phyloP scores from a whole-genome alignment of 2,329 filamentous ascomycete genomes.

The Microdochium trichocladiopsis region DNA sequence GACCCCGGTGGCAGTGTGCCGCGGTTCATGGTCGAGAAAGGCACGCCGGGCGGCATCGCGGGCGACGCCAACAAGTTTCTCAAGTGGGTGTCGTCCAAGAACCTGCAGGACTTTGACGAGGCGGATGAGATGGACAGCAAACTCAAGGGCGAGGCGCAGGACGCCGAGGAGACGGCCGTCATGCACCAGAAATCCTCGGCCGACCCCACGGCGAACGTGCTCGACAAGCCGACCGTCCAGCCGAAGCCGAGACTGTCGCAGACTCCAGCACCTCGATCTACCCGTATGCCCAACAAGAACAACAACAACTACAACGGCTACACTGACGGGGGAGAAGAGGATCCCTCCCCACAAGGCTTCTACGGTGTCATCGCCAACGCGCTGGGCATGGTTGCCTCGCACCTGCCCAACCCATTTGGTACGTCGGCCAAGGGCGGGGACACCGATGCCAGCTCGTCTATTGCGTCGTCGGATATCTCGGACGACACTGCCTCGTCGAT shows the following conservation, averaged over 20 bases:
- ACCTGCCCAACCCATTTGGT: slow-evolving; percentile 25
- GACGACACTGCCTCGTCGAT: slow-evolving; percentile 35
- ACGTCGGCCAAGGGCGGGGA: slow-evolving; percentile 18
- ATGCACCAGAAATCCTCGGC: slow-evolving; percentile 10
- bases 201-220: slow-evolving; percentile 9
- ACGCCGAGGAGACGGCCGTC: slow-evolving; percentile 19
- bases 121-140: slow-evolving; percentile 9
- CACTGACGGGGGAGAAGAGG: slow-evolving; percentile 10
- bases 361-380: slow-evolving; percentile 50
- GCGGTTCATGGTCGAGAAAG: slow-evolving; percentile 84
- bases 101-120: slow-evolving; percentile 24
- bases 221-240: slow-evolving; percentile 5
- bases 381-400: slow-evolving; percentile 41
- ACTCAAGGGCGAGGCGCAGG: slow-evolving; percentile 13
- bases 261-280: slow-evolving; percentile 11
- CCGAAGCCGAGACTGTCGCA: slow-evolving; percentile 17
- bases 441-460: slow-evolving; percentile 10
- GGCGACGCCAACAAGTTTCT: slow-evolving; percentile 75
- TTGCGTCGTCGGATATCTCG: slow-evolving; percentile 15
- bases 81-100: slow-evolving; percentile 55
- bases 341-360: slow-evolving; percentile 34
- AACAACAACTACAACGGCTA: not conserved
- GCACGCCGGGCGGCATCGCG: slow-evolving; percentile 74
- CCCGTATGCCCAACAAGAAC: slow-evolving; percentile 6
- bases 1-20: slow-evolving; percentile 86